Conservation (phyloP, 2,329 filamentous ascomycete species). For the Ustulina deusta region DNA sequence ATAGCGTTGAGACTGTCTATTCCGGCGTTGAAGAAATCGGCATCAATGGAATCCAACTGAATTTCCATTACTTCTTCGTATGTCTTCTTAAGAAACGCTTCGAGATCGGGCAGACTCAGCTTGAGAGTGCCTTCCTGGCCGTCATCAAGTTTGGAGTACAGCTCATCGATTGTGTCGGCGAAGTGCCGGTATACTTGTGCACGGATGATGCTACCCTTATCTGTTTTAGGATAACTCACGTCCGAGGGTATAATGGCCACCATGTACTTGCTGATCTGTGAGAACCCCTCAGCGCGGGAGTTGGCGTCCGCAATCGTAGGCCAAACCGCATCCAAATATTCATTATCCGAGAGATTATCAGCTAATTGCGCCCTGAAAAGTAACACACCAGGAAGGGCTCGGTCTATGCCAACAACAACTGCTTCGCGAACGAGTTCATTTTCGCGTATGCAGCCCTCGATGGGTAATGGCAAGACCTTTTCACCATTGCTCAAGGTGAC, state of each 20-base stretch:
- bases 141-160: not conserved
- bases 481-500: slow-evolving; percentile 1
- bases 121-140: not conserved
- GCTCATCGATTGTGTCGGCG: not conserved
- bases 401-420: not conserved
- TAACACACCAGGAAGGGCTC: not conserved
- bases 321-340: not conserved
- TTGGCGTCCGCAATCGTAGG: not conserved
- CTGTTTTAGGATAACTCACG: not conserved
- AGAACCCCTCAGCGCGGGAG: not conserved
- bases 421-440: slow-evolving; percentile 1
- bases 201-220: slow-evolving; percentile 9
- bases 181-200: not conserved
- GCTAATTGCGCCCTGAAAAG: not conserved
- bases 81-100: not conserved
- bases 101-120: not conserved
- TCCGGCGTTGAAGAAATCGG: slow-evolving; percentile 12
- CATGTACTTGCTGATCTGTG: slow-evolving; percentile 5
- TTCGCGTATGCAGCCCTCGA: not conserved
- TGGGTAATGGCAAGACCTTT: slow-evolving; percentile 2
- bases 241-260: not conserved
- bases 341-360: not conserved
- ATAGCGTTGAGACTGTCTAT: slow-evolving; percentile 7
- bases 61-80: not conserved
- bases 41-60: not conserved